Base-by-base conservation (phyloP, 176 grass and related monocot species). In the Avena insularis region DNA sequence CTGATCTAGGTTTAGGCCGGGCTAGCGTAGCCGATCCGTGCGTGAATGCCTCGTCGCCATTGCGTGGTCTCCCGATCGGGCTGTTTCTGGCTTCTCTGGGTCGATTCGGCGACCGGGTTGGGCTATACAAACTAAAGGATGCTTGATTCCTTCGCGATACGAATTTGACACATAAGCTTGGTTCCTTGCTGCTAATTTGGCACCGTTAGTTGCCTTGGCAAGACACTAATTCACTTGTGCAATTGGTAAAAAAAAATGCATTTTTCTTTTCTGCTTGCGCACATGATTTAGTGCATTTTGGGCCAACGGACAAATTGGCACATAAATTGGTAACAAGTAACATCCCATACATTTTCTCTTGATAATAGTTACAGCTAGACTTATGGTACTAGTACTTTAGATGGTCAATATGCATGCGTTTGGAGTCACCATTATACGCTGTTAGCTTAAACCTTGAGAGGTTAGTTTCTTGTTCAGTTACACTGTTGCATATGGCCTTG, bases 1-100 rank as follows among this genome's bases (percentile, higher is more conserved):
- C 48, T 53, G 78, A 79, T 89, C 84, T 89, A 66, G 79, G 83
- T 79, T 71, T 79, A 45, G 35, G 36, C 4, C 13, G 10, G 38
- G 17, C 6, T 70, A 15, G 43, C 60, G 23, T 20, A 15, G 59
- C 2, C 21, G 50, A 77, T 82, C 77, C 59, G 3, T 0, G 12
- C 36, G 12, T 12, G 8, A 11, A 14, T n/a, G 6, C 9, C n/a
- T 43, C 1, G 0, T 40, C 61, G 4, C 5, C 20, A 77, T 61
- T 35, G 74, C 31, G 46, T 56, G 29, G 31, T 75, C 46, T 75
- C 63, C 10, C 9, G 17, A 16, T 67, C 3, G 14, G 23, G 3
- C 36, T 27, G 11, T 23, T 23, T 23, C 23, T 23, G 23, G 23
- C 23, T 23, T 23, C 23, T 23, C 23, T 23, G 23, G 23, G 23